Percentiles rank a stretch among this genome's conserved stretches.
phyloP scores from a whole-genome alignment of 1,139 yeast species.

The Williopsis jadinii region DNA sequence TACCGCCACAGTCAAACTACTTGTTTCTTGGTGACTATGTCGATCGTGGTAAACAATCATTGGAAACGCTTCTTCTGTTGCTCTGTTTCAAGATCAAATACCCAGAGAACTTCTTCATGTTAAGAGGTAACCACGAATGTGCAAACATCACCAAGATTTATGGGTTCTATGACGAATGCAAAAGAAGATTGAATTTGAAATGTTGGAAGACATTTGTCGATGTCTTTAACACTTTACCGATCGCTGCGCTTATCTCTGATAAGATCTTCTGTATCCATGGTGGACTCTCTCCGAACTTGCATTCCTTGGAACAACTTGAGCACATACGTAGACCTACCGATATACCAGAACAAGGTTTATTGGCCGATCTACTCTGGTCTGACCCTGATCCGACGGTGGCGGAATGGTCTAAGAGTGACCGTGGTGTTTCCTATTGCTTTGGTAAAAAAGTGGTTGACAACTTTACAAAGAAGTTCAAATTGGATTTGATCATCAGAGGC shows the following conservation, averaged over 20 bases:
- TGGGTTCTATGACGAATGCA: conserved; percentile 86
- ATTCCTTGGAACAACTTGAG: conserved; percentile 59
- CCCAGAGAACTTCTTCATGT: conserved; percentile 77
- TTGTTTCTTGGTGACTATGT: conserved; percentile 81
- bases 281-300: conserved; percentile 74
- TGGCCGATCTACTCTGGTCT: conserved; percentile 83
- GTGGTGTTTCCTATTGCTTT: conserved; percentile 82
- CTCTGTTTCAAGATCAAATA: conserved; percentile 73
- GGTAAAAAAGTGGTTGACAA: conserved; percentile 67
- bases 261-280: conserved; percentile 88
- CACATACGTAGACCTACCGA: conserved; percentile 77
- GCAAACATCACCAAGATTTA: conserved; percentile 80
- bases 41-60: conserved; percentile 77
- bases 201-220: conserved; percentile 75
- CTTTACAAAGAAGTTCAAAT: conserved; percentile 62
- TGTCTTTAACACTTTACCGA: conserved; percentile 78
- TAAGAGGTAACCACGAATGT: conserved; percentile 81
- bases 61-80: conserved; percentile 68
- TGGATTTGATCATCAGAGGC: conserved; percentile 78
- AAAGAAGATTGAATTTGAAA: conserved; percentile 59
- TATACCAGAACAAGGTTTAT: conserved; percentile 74
- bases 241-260: conserved; percentile 81
- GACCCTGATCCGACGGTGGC: conserved; percentile 67
- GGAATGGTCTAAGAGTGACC: conserved; percentile 77
- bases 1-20: conserved; percentile 75